These are phyloP conservation scores for Parietaria judaica DNA, from an alignment of 306 rosid genomes.

Conservation along the genomic window DNA sequence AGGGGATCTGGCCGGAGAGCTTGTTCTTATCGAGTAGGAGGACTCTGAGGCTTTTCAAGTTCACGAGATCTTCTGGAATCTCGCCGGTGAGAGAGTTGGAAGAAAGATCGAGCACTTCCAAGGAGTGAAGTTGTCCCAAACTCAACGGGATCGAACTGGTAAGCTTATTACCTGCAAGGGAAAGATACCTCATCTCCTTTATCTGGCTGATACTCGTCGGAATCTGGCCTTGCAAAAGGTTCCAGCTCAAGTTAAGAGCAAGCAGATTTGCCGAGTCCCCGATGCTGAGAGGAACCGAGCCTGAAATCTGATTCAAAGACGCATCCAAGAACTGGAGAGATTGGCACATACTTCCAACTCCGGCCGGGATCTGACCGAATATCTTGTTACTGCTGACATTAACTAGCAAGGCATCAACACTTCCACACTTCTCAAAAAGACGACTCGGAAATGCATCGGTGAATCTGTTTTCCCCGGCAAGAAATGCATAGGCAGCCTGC, in stretches of 20 bases:
- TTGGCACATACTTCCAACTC: slow-evolving; percentile 42
- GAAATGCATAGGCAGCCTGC: slow-evolving; percentile 37
- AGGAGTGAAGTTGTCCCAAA: slow-evolving; percentile 53
- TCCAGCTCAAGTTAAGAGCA: slow-evolving; percentile 61
- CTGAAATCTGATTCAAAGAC: slow-evolving; percentile 60
- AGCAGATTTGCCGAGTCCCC: slow-evolving; percentile 48
- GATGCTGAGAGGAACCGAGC: slow-evolving; percentile 39
- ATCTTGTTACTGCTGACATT: slow-evolving; percentile 60
- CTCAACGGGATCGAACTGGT: slow-evolving; percentile 54
- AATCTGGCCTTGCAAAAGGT: slow-evolving; percentile 49
- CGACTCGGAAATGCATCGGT: slow-evolving; percentile 46
- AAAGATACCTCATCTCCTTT: slow-evolving; percentile 48
- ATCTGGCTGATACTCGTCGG: slow-evolving; percentile 54
- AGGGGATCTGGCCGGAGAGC: slow-evolving; percentile 77
- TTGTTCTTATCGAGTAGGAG: slow-evolving; percentile 69
- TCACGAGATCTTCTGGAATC: slow-evolving; percentile 58
- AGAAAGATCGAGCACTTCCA: slow-evolving; percentile 73
- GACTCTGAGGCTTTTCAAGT: slow-evolving; percentile 47
- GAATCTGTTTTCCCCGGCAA: slow-evolving; percentile 62
- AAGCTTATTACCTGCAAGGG: slow-evolving; percentile 58
- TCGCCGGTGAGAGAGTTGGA: slow-evolving; percentile 62
- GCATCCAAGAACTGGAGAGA: slow-evolving; percentile 61
- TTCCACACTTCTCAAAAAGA: slow-evolving; percentile 54
- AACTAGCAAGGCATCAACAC: slow-evolving; percentile 45
- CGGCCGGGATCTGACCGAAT: slow-evolving; percentile 48